Conservation (phyloP, 495 filamentous ascomycete genomes). For the Schizothecium vesticola region DNA sequence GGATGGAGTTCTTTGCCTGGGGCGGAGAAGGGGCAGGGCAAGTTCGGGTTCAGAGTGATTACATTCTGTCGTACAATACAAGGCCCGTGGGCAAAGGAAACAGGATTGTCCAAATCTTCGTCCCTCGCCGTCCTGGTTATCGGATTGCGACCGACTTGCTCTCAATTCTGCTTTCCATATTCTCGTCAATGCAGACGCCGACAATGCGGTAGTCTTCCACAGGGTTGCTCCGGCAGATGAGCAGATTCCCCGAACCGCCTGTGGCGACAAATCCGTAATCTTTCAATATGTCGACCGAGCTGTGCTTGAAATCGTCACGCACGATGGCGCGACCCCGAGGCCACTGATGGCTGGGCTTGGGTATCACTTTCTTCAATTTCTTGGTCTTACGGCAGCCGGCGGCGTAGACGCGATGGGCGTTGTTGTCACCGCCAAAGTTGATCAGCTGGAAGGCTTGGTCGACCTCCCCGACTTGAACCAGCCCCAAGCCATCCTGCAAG, state of each 20-base stretch:
- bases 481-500: conserved; percentile 20
- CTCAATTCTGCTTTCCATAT: no score
- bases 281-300: conserved; percentile 11
- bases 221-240: conserved; percentile 19
- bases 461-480: conserved; percentile 22
- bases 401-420: conserved; percentile 15
- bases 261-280: conserved; percentile 25
- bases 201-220: conserved; percentile 18
- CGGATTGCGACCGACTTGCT: no score
- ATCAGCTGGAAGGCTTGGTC: conserved; percentile 18
- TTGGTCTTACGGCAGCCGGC: conserved; percentile 10
- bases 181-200: conserved; percentile 18
- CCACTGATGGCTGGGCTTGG: neutral
- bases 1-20: no score
- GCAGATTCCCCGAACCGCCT: conserved; percentile 19
- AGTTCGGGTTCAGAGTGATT: no score
- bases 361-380: neutral
- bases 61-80: no score
- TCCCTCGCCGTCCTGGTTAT: no score
- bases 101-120: no score
- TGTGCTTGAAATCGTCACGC: conserved; percentile 18
- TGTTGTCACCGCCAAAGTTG: conserved; percentile 17
- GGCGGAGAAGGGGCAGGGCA: no score
- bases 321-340: conserved; percentile 20
- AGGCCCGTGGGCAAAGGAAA: no score